Evolutionary conservation across 306 rosid species (phyloP).

Genomic region (Morella rubra): DNA sequence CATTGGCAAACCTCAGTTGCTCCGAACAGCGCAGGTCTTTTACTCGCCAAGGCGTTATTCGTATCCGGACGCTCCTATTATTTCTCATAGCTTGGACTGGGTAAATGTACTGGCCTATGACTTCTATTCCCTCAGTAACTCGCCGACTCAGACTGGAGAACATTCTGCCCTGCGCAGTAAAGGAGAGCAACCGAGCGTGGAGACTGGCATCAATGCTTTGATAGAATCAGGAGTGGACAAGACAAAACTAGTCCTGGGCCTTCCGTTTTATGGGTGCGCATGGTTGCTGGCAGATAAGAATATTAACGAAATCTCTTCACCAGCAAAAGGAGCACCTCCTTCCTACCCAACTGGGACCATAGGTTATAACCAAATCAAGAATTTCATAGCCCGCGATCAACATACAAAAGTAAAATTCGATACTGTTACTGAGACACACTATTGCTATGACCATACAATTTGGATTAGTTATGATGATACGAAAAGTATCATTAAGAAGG

Average conservation of each 20-base stretch:
- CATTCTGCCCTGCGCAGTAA: too few relatives aligned
- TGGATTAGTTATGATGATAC: too few relatives aligned
- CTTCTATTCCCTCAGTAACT: constrained; percentile 24
- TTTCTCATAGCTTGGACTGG: not conserved
- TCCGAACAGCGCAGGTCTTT: not conserved
- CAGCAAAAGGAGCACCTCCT: too few relatives aligned
- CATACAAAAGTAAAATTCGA: too few relatives aligned
- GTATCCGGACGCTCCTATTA: not conserved
- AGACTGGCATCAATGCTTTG: constrained; percentile 14
- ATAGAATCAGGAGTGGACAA: constrained; percentile 24
- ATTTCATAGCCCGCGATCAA: constrained; percentile 28
- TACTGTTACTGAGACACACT: too few relatives aligned
- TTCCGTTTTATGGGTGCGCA: constrained; percentile 37
- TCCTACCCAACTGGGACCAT: too few relatives aligned
- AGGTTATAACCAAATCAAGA: too few relatives aligned
- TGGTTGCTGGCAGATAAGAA: constrained; percentile 22
- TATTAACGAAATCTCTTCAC: too few relatives aligned
- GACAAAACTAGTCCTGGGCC: constrained; percentile 28
- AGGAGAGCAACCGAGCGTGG: constrained; percentile 14
- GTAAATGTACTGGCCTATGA: constrained; percentile 35
- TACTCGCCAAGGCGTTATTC: not conserved
- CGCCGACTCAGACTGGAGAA: constrained; percentile 20
- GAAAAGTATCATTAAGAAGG: too few relatives aligned
- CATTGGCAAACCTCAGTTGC: constrained; percentile 2
- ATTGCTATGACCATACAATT: too few relatives aligned